Conservation (phyloP, 805 yeast species). For the Cyberlindnera subsufficiens region DNA sequence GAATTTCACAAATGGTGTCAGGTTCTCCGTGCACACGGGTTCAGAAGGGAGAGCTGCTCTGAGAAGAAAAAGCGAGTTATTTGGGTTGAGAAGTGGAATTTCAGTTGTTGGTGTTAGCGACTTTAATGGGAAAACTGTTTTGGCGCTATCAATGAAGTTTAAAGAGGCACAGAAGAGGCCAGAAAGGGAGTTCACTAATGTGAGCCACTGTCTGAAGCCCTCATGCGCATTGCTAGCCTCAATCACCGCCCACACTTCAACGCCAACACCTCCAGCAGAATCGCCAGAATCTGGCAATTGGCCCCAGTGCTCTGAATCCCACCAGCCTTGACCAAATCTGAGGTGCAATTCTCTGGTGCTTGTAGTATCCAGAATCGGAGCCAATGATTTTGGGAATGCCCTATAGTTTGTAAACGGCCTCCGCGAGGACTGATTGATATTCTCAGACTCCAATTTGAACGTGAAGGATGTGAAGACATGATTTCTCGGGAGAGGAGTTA, state of each 20-base stretch:
- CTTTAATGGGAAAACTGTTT: constrained; percentile 62
- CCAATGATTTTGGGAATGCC: constrained; percentile 74
- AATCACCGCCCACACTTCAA: constrained; percentile 84
- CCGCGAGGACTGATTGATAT: constrained; percentile 20
- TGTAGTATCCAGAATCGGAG: constrained; percentile 65
- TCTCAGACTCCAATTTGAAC: constrained; percentile 57
- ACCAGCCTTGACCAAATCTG: constrained; percentile 90
- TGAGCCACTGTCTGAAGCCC: constrained; percentile 64
- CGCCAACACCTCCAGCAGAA: constrained; percentile 88
- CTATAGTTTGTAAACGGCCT: constrained; percentile 43
- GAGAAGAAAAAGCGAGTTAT: constrained; percentile 46
- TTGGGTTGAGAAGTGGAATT: constrained; percentile 23
- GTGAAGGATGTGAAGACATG: constrained; percentile 63
- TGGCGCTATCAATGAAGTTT: constrained; percentile 76
- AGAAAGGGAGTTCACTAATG: constrained; percentile 67
- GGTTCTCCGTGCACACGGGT: constrained; percentile 93
- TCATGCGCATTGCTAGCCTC: constrained; percentile 51
- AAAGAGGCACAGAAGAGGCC: constrained; percentile 95
- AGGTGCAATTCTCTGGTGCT: constrained; percentile 72
- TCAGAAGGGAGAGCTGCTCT: constrained; percentile 91
- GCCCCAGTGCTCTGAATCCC: constrained; percentile 91
- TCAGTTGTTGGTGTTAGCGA: constrained; percentile 25
- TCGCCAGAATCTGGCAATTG: constrained; percentile 65
- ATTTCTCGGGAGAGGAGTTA: constrained; percentile 73
- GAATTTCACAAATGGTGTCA: constrained; percentile 87